These are phyloP conservation scores for Pyrus betulifolia DNA, from an alignment of 306 rosid genomes.

Conservation along the genomic window DNA sequence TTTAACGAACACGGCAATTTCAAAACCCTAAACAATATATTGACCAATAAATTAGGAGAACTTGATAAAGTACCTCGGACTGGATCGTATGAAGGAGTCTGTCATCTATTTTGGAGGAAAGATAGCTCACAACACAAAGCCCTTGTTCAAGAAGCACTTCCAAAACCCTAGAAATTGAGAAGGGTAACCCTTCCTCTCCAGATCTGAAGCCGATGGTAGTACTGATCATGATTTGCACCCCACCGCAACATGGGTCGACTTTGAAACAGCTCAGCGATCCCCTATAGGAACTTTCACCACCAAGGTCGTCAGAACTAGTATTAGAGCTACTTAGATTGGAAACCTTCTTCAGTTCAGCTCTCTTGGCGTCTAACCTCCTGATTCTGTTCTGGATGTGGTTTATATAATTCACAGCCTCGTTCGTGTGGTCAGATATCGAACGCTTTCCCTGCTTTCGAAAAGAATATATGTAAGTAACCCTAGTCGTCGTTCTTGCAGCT, in stretches of 20 bases:
- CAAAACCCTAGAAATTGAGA: constrained; percentile 30
- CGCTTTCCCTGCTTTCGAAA: constrained; percentile 55
- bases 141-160: constrained; percentile 35
- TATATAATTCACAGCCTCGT: constrained; percentile 52
- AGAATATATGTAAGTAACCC: constrained; percentile 6
- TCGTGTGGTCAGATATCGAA: constrained; percentile 58
- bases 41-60: background rate
- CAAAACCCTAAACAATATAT: background rate
- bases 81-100: constrained; percentile 40
- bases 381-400: constrained; percentile 37
- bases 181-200: constrained; percentile 11
- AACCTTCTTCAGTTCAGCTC: constrained; percentile 40
- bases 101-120: constrained; percentile 38
- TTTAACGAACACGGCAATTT: background rate
- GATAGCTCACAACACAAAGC: constrained; percentile 30
- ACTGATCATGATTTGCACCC: constrained; percentile 32
- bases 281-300: background rate
- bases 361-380: constrained; percentile 32
- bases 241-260: constrained; percentile 31
- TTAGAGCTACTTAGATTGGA: background rate
- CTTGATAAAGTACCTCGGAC: constrained; percentile 28
- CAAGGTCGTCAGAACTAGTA: background rate
- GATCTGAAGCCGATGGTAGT: constrained; percentile 3
- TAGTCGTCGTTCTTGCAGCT: background rate
- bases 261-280: constrained; percentile 1